Evolutionary conservation across 2,329 filamentous ascomycete species (phyloP), one percentile per base, ranked within the genome.

Genomic region (Aspergillus sergii): DNA sequence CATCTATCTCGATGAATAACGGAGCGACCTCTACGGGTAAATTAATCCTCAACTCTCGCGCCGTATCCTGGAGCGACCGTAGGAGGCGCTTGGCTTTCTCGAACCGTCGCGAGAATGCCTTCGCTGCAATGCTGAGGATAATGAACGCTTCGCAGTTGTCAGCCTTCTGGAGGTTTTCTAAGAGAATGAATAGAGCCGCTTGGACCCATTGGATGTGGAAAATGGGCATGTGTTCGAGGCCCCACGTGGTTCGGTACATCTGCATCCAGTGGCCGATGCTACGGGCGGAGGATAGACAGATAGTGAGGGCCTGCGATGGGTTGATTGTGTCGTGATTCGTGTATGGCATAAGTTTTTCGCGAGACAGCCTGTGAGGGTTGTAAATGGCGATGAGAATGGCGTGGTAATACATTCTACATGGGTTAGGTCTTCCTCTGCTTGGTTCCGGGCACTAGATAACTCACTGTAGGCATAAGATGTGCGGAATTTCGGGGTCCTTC

Each of bases 321-420:
- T 28, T 56, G 26, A 28, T 64, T 2, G 19, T 43, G 30, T 34
- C 7, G 28, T 53, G 34, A 2, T 45, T 19, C 2, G 43, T 28
- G 21, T 16, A 43, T 9, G n/a, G 21, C 3, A 41, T 39, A 30
- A 14, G 12, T 19, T n/a, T 23, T 36, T 43, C 26, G n/a, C 54
- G 57, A 1, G 23, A 48, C 3, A 53, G 58, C 59, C 68, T 70
- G 12, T 72, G 28, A 19, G 64, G 51, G 4, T 65, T 72, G 59
- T 74, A 79, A 1, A 79, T 66, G 1, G 68, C 67, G 36, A 78
- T 74, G 11, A 78, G 65, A n/a, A 78, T 69, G n/a, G 71, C 64
- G 57, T 80, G 73, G 50, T 78, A 76, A 50, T 79, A 74, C 66
- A 79, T 76, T 51, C 77, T 80, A 21, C n/a, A 12, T 19, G 5